These are phyloP conservation scores for Colletotrichum simmondsii DNA, from an alignment of 2,329 filamentous ascomycete genomes.

Conservation along the genomic window DNA sequence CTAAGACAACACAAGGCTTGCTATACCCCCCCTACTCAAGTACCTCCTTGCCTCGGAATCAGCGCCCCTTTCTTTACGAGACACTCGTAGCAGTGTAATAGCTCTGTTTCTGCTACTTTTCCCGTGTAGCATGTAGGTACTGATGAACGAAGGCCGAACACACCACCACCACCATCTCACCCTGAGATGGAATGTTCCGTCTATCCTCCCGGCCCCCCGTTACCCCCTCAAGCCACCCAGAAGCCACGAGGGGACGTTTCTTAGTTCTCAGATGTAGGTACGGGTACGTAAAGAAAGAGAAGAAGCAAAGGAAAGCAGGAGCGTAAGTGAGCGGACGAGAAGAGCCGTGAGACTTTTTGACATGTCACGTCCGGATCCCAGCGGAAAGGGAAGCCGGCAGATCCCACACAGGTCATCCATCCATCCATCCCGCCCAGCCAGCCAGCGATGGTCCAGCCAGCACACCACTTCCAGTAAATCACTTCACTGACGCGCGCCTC, in stretches of 20 bases:
- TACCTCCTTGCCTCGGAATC: not conserved
- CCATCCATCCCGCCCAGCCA: not conserved
- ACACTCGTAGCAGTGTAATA: not conserved
- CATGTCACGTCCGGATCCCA: not conserved
- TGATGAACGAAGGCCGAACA: not conserved
- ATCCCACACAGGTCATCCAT: not conserved
- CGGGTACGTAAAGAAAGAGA: not conserved
- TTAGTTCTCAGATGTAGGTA: not conserved
- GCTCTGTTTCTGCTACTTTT: not conserved
- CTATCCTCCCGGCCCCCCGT: slow-evolving; percentile 1
- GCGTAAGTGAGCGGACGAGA: not conserved
- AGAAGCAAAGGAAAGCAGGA: not conserved
- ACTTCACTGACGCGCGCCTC: not conserved
- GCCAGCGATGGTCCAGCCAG: not conserved
- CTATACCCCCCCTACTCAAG: not conserved
- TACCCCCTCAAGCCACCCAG: not conserved
- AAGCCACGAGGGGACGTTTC: slow-evolving; percentile 8
- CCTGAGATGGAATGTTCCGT: not conserved
- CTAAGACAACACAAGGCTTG: not conserved
- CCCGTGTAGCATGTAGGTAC: not conserved
- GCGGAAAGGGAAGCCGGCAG: slow-evolving; percentile 5
- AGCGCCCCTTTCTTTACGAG: not conserved
- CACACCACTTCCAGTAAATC: not conserved
- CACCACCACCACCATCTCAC: not conserved
- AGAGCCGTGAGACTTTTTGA: not conserved